A percentile compares a stretch with the other conserved stretches of the same genome.
Evolutionary conservation across 306 rosid species (phyloP).

Genomic region (Trichosanthes cucumerina): DNA sequence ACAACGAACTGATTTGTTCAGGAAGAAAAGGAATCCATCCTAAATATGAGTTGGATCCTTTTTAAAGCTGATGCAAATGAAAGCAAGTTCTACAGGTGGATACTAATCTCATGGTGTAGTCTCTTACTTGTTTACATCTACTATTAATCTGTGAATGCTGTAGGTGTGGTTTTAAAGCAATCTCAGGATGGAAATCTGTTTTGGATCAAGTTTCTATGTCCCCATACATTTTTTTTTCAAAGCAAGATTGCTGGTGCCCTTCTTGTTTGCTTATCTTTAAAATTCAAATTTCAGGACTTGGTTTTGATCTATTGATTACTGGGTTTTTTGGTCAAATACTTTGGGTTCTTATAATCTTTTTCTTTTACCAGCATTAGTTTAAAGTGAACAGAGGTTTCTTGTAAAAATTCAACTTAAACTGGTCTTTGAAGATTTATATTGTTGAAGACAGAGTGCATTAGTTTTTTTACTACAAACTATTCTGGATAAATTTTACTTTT

Average conservation of each 20-base stretch:
- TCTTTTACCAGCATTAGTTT: background rate
- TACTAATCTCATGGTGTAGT: constrained; percentile 6
- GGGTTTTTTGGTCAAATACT: background rate
- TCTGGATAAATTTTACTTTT: background rate
- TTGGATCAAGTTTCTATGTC: background rate
- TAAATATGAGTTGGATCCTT: constrained; percentile 10
- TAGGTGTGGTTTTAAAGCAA: background rate
- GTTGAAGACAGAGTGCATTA: background rate
- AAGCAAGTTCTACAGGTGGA: constrained; percentile 9
- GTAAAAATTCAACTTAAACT: background rate
- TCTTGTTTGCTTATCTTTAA: background rate
- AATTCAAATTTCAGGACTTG: background rate
- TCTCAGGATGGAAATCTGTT: background rate
- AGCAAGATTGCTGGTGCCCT: background rate
- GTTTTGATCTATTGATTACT: background rate
- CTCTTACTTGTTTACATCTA: constrained; percentile 3
- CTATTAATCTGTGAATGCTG: background rate
- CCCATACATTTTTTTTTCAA: background rate
- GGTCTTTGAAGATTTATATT: background rate
- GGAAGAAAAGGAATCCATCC: constrained; percentile 15
- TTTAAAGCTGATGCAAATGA: constrained; percentile 16
- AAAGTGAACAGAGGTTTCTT: background rate
- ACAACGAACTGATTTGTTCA: constrained; percentile 12
- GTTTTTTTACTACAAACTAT: background rate
- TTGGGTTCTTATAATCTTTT: background rate